Base-by-base conservation (phyloP, 2,329 filamentous ascomycete genomes). In the Bipolaris gigantea region DNA sequence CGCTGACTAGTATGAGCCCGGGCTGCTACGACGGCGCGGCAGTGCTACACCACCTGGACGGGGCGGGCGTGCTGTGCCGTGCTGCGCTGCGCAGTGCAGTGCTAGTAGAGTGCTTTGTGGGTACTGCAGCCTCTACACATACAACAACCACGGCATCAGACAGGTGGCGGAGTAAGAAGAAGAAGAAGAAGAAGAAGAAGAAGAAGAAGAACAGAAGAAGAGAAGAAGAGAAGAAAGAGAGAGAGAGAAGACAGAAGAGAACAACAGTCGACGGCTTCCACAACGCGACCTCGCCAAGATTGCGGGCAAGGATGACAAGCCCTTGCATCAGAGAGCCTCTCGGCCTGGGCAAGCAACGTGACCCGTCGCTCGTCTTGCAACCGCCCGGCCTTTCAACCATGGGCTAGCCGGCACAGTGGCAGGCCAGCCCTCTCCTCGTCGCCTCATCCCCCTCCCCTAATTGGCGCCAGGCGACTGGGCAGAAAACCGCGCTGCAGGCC, bases 1-100 rank as follows among this genome's bases (percentile, higher is more conserved):
- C 34, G 50, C 51, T 48, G 38, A 38, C 58, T 60, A 61, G 55
- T 44, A 36, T 18, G 27, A 53, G 58, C 53, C 59, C 57, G 63
- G 59, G 50, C 42, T 51, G 48, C 46, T 34, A 48, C 47, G 23
- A 49, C 40, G 34, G 50, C 39, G 47, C 46, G 44, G 54, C 54
- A 49, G 54, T 44, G 30, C 32, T 34, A 45, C 39, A 32, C 34
- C 25, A 25, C 27, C 27, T 30, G 27, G 27, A 30, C 10, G 10
- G 27, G 27, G 27, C 27, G 10, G 10, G 27, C 27, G 10, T 30
- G 27, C 27, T 30, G 27, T 10, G 27, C 11, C 27, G 27, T 30
- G 27, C 27, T 30, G 27, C 10, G 27, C 10, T 30, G 27, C 10
- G 27, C 27, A 5, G 27, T 30, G 27, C 27, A 4, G 27, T 30